phyloP scores from a whole-genome alignment of 164 flowering plant species.

The Tetrastigma voinierianum region DNA sequence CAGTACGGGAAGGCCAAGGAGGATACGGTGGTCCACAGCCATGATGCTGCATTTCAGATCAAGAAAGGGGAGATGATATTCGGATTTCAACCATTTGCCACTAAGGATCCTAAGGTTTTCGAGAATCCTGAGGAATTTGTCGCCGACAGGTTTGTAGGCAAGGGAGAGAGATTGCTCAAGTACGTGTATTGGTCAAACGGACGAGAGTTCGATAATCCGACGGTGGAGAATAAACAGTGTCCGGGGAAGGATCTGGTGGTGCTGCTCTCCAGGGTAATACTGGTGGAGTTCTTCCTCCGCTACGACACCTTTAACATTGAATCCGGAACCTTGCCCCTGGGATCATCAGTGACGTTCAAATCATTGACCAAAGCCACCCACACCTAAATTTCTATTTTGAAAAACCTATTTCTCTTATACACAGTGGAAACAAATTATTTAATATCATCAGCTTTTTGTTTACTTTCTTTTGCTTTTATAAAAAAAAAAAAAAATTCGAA shows the following conservation, averaged over 20 bases:
- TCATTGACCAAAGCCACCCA: slow-evolving; percentile 22
- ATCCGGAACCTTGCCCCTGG: background rate
- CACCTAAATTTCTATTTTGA: background rate
- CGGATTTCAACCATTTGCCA: slow-evolving; percentile 60
- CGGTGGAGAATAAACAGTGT: slow-evolving; percentile 44
- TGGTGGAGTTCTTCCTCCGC: slow-evolving; percentile 47
- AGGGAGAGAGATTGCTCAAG: slow-evolving; percentile 47
- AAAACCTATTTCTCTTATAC: too few relatives aligned
- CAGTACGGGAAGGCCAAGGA: slow-evolving; percentile 56
- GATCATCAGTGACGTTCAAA: slow-evolving; percentile 16
- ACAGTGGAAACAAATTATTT: too few relatives aligned
- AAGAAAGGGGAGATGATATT: slow-evolving; percentile 59
- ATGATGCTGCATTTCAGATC: slow-evolving; percentile 44
- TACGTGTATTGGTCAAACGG: slow-evolving; percentile 66
- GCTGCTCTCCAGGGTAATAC: slow-evolving; percentile 30
- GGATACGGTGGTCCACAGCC: slow-evolving; percentile 44
- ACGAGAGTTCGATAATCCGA: slow-evolving; percentile 39
- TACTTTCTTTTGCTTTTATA: too few relatives aligned
- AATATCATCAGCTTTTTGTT: too few relatives aligned
- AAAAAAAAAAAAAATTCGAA: too few relatives aligned
- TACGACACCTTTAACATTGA: slow-evolving; percentile 44
- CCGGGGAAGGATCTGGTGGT: slow-evolving; percentile 48
- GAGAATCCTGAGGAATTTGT: slow-evolving; percentile 41
- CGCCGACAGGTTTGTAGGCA: slow-evolving; percentile 49
- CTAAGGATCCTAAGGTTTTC: slow-evolving; percentile 51